These are phyloP conservation scores for Penicillium digitatum DNA, from an alignment of 2,329 filamentous ascomycete genomes.

Conservation along the genomic window DNA sequence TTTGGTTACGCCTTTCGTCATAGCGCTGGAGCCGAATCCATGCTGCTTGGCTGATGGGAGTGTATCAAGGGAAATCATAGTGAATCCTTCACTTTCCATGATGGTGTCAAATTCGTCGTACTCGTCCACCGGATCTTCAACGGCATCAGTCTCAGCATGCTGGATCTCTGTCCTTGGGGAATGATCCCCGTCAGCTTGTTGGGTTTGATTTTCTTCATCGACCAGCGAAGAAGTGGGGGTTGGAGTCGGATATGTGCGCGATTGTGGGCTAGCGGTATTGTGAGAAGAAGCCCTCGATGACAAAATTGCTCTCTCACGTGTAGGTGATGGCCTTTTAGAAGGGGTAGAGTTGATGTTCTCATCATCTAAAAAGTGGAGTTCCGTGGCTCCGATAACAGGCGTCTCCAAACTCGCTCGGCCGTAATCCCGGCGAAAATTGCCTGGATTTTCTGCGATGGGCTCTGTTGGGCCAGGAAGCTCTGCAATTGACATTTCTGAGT, in stretches of 20 bases:
- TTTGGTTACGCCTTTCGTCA: slow-evolving; percentile 25
- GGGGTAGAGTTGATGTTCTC: slow-evolving; percentile 33
- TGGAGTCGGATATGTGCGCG: slow-evolving; percentile 40
- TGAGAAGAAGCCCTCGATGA: slow-evolving; percentile 36
- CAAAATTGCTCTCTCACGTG: slow-evolving; percentile 22
- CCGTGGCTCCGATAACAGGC: slow-evolving; percentile 28
- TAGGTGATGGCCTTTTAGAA: slow-evolving; percentile 35
- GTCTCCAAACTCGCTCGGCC: slow-evolving; percentile 30
- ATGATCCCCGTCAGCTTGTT: slow-evolving; percentile 3
- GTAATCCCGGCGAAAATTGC: slow-evolving; percentile 16
- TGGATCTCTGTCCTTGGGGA: slow-evolving; percentile 11
- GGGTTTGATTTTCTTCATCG: slow-evolving; percentile 33
- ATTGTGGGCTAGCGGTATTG: slow-evolving; percentile 32
- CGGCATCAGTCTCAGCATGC: neutral
- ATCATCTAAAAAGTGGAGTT: slow-evolving; percentile 27
- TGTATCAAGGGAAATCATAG: slow-evolving; percentile 55
- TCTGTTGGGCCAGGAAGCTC: slow-evolving; percentile 22
- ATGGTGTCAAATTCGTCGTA: slow-evolving; percentile 53
- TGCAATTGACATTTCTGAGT: slow-evolving; percentile 23
- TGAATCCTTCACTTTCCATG: slow-evolving; percentile 56
- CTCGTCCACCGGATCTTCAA: slow-evolving; percentile 39
- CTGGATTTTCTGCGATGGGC: slow-evolving; percentile 2
- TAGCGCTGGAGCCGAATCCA: slow-evolving; percentile 33
- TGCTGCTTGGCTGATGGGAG: slow-evolving; percentile 49
- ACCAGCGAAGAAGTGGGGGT: slow-evolving; percentile 38